Evolutionary conservation across 2,329 filamentous ascomycete species (phyloP), one percentile per base, ranked within the genome.

Genomic region (Arthrinium phaeospermum): DNA sequence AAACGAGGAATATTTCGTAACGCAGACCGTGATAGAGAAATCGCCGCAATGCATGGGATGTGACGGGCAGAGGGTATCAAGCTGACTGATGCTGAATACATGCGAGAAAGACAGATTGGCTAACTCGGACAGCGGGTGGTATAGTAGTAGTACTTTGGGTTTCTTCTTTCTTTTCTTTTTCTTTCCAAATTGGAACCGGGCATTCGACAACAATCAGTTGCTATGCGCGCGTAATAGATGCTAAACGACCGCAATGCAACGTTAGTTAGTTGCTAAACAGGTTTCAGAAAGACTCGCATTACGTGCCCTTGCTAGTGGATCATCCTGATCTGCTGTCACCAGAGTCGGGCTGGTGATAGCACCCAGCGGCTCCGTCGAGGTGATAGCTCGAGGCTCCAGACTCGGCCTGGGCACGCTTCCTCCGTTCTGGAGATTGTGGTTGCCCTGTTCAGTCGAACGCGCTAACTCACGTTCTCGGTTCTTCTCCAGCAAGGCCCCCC

Each of bases 401-500:
- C 72, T 76, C 16, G 80, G 79, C 27, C 79, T 77, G 69, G 76
- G 57, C 22, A 75, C 74, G 67, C 67, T 74, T 41, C 73, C 73
- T 78, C 77, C 51, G 70, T 82, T 79, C 71, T 83, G 79, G 74
- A 83, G 82, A 64, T 81, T 81, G 72, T 82, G 83, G 34, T 84
- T 84, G 74, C 86, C 87, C 67, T 84, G 85, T 68, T 88, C 86
- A 45, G 83, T 82, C 70, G 87, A 85, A 70, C 87, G 87, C 75
- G 81, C 87, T 76, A 87, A 83, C 81, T 90, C 89, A 72, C 86
- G 86, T 80, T 92, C 90, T 69, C 90, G 85, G 78, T 92, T 92
- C 83, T 94, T 93, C 81, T 96, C 94, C 70, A 96, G 88, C 70
- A 97, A 86, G 69, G 92, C 92, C 67, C 94, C 93, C 72, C 96